Conservation (phyloP, 148 eudicot genomes). For the Fagopyrum esculentum region DNA sequence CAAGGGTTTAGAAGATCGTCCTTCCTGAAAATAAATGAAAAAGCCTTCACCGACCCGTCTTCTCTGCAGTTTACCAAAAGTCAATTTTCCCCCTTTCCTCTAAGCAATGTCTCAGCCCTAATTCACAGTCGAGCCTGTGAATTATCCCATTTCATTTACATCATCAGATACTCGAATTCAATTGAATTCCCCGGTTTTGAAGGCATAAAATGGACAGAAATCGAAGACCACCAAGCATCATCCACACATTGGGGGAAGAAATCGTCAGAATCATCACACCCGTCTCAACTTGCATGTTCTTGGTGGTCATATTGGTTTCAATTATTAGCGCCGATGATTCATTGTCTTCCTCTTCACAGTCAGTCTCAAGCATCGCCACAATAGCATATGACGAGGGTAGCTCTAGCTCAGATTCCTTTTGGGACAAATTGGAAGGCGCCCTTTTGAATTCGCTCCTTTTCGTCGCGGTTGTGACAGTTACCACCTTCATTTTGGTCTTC, state of each 20-base stretch:
- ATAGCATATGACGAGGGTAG: conserved; percentile 59
- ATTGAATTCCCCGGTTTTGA: not conserved
- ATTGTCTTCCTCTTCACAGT: conserved; percentile 28
- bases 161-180: not conserved
- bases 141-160: not conserved
- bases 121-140: not conserved
- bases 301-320: conserved; percentile 63
- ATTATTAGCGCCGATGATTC: conserved; percentile 31
- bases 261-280: conserved; percentile 75
- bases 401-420: conserved; percentile 55
- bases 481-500: conserved; percentile 69
- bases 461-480: conserved; percentile 60
- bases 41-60: not conserved
- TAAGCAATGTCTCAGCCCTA: not conserved
- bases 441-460: conserved; percentile 78
- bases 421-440: conserved; percentile 89
- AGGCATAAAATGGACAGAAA: conserved; percentile 40
- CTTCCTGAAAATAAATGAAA: not conserved
- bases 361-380: conserved; percentile 62
- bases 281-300: conserved; percentile 82
- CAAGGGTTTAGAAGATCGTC: not conserved
- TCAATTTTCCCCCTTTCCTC: not conserved
- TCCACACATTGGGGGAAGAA: conserved; percentile 80
- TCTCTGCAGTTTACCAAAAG: not conserved
- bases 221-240: conserved; percentile 48